Percentiles rank a stretch among this genome's conserved stretches.
Conservation (phyloP, 2,329 filamentous ascomycete genomes). For the Trichophyton verrucosum region DNA sequence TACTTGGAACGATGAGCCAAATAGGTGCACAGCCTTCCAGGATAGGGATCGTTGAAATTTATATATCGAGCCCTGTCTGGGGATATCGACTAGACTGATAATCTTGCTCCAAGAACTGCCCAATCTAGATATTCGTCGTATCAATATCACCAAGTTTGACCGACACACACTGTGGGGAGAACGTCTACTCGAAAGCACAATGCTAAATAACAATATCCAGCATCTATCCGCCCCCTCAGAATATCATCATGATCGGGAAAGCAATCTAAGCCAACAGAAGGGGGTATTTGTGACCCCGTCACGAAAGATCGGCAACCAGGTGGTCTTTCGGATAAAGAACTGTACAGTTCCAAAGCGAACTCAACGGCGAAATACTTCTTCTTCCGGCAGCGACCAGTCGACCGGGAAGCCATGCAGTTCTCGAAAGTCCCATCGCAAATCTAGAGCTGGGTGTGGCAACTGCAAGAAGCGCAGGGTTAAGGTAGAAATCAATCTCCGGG, state of each 20-base stretch:
- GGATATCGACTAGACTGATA: not conserved
- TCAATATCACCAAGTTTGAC: not conserved
- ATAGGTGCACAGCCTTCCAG: not conserved
- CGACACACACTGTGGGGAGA: not conserved
- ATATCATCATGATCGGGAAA: not conserved
- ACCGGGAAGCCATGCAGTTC: conserved; percentile 18
- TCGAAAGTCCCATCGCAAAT: conserved; percentile 25
- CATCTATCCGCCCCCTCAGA: not conserved
- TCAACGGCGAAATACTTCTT: not conserved
- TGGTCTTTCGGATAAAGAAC: conserved; percentile 14
- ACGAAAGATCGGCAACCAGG: conserved; percentile 13
- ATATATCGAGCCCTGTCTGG: not conserved
- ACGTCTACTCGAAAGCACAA: not conserved
- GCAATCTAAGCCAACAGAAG: not conserved
- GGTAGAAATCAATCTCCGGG: conserved; percentile 13
- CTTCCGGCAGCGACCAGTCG: not conserved
- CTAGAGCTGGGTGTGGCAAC: conserved; percentile 22
- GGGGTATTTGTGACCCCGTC: conserved; percentile 1
- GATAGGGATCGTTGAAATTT: not conserved
- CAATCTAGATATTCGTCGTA: conserved; percentile 2
- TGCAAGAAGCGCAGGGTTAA: conserved; percentile 28
- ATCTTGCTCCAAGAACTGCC: not conserved
- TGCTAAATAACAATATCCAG: not conserved
- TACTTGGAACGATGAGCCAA: not conserved
- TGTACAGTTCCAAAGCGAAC: not conserved